Base-by-base conservation (phyloP, 805 yeast genomes). In the Saccharomyces kudriavzevii region DNA sequence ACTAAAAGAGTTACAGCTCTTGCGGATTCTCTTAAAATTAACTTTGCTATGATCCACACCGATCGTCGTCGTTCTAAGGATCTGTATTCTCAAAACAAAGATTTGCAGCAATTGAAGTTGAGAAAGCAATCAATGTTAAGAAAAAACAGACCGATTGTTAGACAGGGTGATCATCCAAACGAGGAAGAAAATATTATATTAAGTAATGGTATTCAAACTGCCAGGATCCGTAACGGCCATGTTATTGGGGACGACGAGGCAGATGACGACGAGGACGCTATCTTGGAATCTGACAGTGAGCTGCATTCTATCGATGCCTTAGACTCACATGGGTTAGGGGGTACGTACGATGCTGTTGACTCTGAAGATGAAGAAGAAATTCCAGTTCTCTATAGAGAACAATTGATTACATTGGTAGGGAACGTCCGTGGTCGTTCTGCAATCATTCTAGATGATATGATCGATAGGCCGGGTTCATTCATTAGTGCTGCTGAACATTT, bases 401-500 rank as follows among this genome's bases (percentile, higher is more conserved):
- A 89, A 71, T 80, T 92, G 65, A 94, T 94, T 67, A 94, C 99
- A 13, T 78, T 94, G 53, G 99, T 94, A 47, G 99, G 99, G 57
- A 95, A 92, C 68, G 99, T 94, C 50, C 83, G 87, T 60, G 86
- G 83, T 62, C 88, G 88, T 70, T 87, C 96, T 5, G 98, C 97
- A 20, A 88, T 94, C 60, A 87, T 94, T 56, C 77, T 94, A 55
- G 99, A 94, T 73, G 99, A 94, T 69, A 89, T 94, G 95, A 86
- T 94, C 63, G 99, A 94, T 69, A 89, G 94, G 68, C 97, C 97
- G 47, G 84, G 85, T 58, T 83, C 96, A 9, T 92, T 91, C 68
- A 87, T 94, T 58, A 92, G 97, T 29, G 99, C 99, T 46, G 99
- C 99, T 31, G 99, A 94, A 74, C 99, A 94, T 74, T 82, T 96